phyloP scores from a whole-genome alignment of 306 rosid genomes.

The Neltuma alba region DNA sequence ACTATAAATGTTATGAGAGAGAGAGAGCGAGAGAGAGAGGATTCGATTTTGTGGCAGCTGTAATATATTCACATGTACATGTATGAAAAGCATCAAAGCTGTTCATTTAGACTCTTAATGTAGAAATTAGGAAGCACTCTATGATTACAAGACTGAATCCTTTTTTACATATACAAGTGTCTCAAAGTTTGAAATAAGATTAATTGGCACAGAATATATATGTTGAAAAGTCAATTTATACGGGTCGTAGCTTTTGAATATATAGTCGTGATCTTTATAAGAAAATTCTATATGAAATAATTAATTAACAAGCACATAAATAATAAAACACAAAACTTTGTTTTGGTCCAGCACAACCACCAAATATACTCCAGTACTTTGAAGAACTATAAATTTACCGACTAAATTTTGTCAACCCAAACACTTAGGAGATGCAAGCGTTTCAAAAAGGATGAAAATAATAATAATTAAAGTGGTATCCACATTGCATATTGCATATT shows the following conservation, averaged over 20 bases:
- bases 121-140: background rate
- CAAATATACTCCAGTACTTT: background rate
- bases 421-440: background rate
- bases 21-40: background rate
- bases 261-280: background rate
- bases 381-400: background rate
- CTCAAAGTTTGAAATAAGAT: background rate
- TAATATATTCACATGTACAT: background rate
- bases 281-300: background rate
- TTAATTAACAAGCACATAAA: background rate
- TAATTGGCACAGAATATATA: background rate
- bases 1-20: background rate
- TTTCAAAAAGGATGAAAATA: background rate
- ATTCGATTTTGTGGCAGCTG: background rate
- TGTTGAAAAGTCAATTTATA: too few relatives aligned
- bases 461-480: background rate
- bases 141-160: slow-evolving; percentile 12
- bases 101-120: background rate
- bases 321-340: background rate
- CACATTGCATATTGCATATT: too few relatives aligned
- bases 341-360: background rate
- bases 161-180: background rate
- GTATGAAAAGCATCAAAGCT: background rate
- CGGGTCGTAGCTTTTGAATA: background rate
- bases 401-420: background rate